Percentiles rank a stretch among this genome's conserved stretches.
These are phyloP conservation scores for Gentiana macrophylla DNA, from an alignment of 257 asterid species.

Conservation along the genomic window DNA sequence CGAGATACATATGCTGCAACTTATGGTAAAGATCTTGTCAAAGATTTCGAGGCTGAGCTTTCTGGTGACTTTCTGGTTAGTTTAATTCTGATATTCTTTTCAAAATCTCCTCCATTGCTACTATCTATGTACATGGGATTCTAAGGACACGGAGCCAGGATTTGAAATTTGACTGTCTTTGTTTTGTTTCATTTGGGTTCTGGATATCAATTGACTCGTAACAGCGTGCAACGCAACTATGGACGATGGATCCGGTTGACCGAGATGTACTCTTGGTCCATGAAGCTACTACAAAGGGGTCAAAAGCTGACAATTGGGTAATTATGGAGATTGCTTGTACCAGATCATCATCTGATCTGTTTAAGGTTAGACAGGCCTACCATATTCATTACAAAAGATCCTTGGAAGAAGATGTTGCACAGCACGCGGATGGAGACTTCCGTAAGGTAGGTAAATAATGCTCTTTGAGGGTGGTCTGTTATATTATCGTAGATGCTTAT, in stretches of 20 bases:
- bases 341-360: constrained; percentile 54
- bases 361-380: constrained; percentile 58
- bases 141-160: not conserved
- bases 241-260: constrained; percentile 77
- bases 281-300: constrained; percentile 65
- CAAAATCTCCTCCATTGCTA: no score
- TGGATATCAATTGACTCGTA: not conserved
- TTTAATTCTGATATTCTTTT: not conserved
- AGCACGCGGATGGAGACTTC: constrained; percentile 66
- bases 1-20: constrained; percentile 57
- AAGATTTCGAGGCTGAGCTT: constrained; percentile 71
- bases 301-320: constrained; percentile 42
- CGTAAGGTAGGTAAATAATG: constrained; percentile 70
- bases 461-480: not conserved
- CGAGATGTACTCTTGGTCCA: constrained; percentile 65
- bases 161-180: not conserved
- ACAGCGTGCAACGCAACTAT: constrained; percentile 59
- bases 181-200: not conserved
- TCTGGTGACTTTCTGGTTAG: constrained; percentile 69
- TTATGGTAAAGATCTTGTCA: constrained; percentile 74
- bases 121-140: no score
- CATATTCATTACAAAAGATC: constrained; percentile 68
- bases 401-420: constrained; percentile 84
- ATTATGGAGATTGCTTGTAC: constrained; percentile 78
- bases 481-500: not conserved